Percentiles rank a stretch among this genome's conserved stretches.
Evolutionary conservation across 164 flowering plant genomes (phyloP).

Genomic region (Umbellularia californica): DNA sequence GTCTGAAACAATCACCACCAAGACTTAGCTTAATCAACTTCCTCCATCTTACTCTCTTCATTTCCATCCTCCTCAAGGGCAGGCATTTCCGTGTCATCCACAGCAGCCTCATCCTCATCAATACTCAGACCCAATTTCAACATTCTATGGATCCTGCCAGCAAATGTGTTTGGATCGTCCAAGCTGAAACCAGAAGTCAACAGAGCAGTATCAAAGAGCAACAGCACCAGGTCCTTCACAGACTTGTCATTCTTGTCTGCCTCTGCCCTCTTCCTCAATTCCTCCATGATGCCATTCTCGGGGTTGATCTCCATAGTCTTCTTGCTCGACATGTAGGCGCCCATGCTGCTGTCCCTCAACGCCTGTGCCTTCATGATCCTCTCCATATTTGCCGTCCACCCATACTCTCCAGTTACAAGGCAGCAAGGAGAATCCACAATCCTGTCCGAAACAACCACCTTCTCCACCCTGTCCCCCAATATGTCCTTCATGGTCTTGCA

Average conservation of each 20-base stretch:
- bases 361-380: constrained; percentile 73
- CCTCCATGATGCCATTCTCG: constrained; percentile 64
- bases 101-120: constrained; percentile 37
- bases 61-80: constrained; percentile 20
- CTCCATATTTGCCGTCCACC: constrained; percentile 76
- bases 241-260: constrained; percentile 65
- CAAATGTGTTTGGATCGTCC: constrained; percentile 60
- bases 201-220: constrained; percentile 59
- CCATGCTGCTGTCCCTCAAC: constrained; percentile 54
- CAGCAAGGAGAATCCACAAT: constrained; percentile 70
- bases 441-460: constrained; percentile 60
- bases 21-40: constrained; percentile 16
- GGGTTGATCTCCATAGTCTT: constrained; percentile 78
- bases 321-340: constrained; percentile 68
- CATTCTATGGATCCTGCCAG: constrained; percentile 56
- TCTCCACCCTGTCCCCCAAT: constrained; percentile 59
- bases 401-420: constrained; percentile 67
- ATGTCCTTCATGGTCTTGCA: constrained; percentile 63
- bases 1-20: too few relatives aligned
- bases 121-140: constrained; percentile 59
- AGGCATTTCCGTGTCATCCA: constrained; percentile 24
- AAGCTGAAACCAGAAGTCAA: constrained; percentile 60
- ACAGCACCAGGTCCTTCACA: constrained; percentile 51
- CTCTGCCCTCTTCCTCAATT: constrained; percentile 63
- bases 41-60: constrained; percentile 34